These are phyloP conservation scores for Baorangia bicolor DNA, from an alignment of 768 basidiomycete genomes.

Conservation along the genomic window DNA sequence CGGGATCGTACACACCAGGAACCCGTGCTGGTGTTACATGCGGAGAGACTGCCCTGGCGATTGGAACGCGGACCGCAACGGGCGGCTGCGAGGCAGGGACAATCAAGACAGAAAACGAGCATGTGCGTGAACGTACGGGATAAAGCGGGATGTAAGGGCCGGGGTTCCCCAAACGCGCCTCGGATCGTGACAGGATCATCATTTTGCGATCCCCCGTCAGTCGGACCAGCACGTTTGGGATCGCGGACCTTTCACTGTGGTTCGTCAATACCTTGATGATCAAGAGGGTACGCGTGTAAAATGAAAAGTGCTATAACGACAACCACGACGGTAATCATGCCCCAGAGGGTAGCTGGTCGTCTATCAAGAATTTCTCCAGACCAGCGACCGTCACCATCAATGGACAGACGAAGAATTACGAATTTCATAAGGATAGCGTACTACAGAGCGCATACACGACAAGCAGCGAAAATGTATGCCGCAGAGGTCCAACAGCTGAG, in stretches of 20 bases:
- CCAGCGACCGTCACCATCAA: not conserved
- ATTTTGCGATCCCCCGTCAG: not conserved
- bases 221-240: not conserved
- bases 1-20: too few relatives aligned
- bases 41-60: not conserved
- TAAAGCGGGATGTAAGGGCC: not conserved
- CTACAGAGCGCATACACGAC: conserved; percentile 16
- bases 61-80: not conserved
- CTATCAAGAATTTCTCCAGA: not conserved
- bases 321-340: not conserved
- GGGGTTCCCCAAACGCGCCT: not conserved
- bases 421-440: conserved; percentile 29
- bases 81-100: not conserved
- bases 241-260: not conserved
- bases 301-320: not conserved
- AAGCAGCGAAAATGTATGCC: not conserved
- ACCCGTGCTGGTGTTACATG: not conserved
- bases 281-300: not conserved
- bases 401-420: conserved; percentile 11
- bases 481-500: not conserved
- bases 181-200: not conserved
- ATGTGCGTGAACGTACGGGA: not conserved
- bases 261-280: not conserved
- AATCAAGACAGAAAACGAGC: not conserved
- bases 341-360: not conserved